Evolutionary conservation across 1,284 basidiomycete genomes (phyloP), one percentile per base, ranked within the genome.

Genomic region (Rhodotorula sp.): DNA sequence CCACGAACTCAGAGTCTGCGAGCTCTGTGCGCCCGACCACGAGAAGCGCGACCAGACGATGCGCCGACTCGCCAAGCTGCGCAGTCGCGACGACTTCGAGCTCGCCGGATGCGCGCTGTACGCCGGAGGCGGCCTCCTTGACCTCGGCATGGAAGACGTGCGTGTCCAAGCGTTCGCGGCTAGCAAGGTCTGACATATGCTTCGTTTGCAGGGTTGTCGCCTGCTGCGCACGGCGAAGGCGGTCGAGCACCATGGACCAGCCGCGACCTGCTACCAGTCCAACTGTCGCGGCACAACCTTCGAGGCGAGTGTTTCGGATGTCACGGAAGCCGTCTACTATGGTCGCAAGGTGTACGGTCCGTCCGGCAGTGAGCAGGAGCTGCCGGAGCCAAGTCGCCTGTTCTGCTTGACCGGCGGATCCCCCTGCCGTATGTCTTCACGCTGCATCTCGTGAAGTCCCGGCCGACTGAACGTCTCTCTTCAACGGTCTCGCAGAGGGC

Each of bases 81-180:
- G 60, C 60, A 23, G 19, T 56, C 19, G 34, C 7, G 42, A 12
- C 25, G 27, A 7, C 27, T 23, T 41, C 25, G 4, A 13, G 23
- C 7, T 21, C 25, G 21, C 27, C 45, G 27, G 4, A 14, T 13
- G 17, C 49, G 50, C 55, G 50, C 3, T 45, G 0, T 49, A 49
- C 42, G 34, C 60, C 23, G 68, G 68, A 9, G 68, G 64, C 7
- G 68, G 68, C 0, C 34, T 70, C 3, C 64, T 66, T 50, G 64
- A 62, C 49, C 3, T 14, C 9, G 68, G 68, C 7, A 19, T 66
- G 7, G 45, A 49, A 21, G n/a, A 34, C 16, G 54, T 60, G 58
- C 41, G 46, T 45, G 4, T n/a, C 17, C 44, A 49, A 7, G 34
- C 34, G 34, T 45, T 17, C 54, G 10, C 54, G 7, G 17, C 52